These are phyloP conservation scores for Coelastrella sp. DNA, from an alignment of 139 green algal species.

Conservation along the genomic window DNA sequence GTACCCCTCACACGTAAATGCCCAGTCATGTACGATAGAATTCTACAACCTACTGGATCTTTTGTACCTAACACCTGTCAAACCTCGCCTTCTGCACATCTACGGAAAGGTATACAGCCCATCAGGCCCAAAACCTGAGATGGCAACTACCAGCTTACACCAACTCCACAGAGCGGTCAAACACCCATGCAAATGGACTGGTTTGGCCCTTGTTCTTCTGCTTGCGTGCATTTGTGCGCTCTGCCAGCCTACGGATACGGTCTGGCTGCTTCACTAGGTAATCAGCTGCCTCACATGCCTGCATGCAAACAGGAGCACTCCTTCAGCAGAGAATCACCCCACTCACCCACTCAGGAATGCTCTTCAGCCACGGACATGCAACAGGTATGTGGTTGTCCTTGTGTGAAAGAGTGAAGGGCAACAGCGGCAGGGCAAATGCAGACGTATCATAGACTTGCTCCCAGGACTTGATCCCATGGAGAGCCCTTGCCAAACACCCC, in stretches of 20 bases:
- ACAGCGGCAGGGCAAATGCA: not conserved
- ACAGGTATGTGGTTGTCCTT: not conserved
- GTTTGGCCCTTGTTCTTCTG: constrained; percentile 63
- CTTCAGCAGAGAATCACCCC: not conserved
- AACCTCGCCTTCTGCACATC: not conserved
- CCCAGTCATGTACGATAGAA: not conserved
- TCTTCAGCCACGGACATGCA: too few species aligned
- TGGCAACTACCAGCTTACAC: constrained; percentile 6
- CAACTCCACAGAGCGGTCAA: constrained; percentile 72
- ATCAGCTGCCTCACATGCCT: constrained; percentile 70
- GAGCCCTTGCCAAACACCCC: not conserved
- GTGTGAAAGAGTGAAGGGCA: not conserved
- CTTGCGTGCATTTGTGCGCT: constrained; percentile 77
- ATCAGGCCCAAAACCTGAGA: not conserved
- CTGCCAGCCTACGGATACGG: constrained; percentile 89
- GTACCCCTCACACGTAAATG: not conserved
- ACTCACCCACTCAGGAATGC: too few species aligned
- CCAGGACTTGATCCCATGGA: not conserved
- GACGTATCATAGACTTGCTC: not conserved
- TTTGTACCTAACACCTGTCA: not conserved
- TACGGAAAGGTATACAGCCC: not conserved
- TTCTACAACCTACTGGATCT: not conserved
- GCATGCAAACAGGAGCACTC: not conserved
- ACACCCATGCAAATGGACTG: constrained; percentile 91
- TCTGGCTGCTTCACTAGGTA: constrained; percentile 84